These are phyloP conservation scores for Trypanosoma congolense DNA, from an alignment of 208 protist genomes.

Conservation along the genomic window DNA sequence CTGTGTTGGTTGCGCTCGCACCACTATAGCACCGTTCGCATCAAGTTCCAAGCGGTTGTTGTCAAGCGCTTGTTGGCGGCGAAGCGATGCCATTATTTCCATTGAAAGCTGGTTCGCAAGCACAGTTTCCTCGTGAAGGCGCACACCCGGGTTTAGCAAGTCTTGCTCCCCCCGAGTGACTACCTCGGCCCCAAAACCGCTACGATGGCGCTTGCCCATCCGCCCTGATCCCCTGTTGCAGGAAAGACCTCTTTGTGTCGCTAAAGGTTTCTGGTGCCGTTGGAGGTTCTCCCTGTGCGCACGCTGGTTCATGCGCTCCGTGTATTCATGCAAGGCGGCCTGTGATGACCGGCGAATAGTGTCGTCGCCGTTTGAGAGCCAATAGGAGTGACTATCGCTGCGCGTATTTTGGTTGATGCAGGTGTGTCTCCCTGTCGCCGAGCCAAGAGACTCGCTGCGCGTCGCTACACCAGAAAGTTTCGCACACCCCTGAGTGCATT, in stretches of 20 bases:
- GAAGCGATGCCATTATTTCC: slow-evolving; percentile 58
- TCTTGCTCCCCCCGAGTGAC: neutral
- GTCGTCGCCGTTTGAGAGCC: neutral
- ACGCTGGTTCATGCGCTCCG: slow-evolving; percentile 11
- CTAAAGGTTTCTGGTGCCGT: too few relatives aligned
- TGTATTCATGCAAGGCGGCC: slow-evolving; percentile 16
- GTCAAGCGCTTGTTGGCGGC: slow-evolving; percentile 39
- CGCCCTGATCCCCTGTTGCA: too few relatives aligned
- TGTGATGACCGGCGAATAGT: slow-evolving; percentile 3
- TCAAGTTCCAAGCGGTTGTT: slow-evolving; percentile 31
- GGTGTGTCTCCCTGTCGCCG: too few relatives aligned
- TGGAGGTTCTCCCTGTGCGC: neutral
- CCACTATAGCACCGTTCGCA: slow-evolving; percentile 24
- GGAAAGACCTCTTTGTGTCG: too few relatives aligned
- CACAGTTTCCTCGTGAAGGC: slow-evolving; percentile 37
- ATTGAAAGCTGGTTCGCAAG: slow-evolving; percentile 47
- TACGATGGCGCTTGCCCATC: too few relatives aligned
- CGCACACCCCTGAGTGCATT: too few relatives aligned
- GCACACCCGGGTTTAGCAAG: slow-evolving; percentile 24
- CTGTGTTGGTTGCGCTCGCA: slow-evolving; percentile 4
- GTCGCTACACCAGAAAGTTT: too few relatives aligned
- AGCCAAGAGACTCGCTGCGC: too few relatives aligned
- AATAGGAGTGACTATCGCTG: too few relatives aligned
- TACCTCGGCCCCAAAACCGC: too few relatives aligned
- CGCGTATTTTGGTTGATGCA: too few relatives aligned